Percentiles rank a stretch among this genome's conserved stretches.
Conservation (phyloP, 768 basidiomycete genomes). For the Coprinellus micaceus region DNA sequence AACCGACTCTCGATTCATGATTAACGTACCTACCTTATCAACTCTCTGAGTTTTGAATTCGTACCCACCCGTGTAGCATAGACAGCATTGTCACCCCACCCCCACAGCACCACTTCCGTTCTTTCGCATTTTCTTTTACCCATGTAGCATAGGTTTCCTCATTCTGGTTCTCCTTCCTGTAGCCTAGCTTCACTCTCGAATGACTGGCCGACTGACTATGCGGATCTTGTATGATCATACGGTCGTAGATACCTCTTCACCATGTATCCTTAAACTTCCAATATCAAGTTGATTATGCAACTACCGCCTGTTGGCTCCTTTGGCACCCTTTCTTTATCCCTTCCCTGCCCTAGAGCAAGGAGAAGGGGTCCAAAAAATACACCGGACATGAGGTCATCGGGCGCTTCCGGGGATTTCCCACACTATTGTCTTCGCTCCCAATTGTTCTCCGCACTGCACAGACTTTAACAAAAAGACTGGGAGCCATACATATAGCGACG, state of each 20-base stretch:
- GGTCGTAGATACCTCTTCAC: slow-evolving; percentile 1
- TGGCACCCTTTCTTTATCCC: too few relatives aligned
- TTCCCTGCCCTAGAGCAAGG: too few relatives aligned
- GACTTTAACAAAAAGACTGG: slow-evolving; percentile 5
- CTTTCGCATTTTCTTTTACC: not conserved
- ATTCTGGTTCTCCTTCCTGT: not conserved
- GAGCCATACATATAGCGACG: slow-evolving; percentile 10
- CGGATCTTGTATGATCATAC: too few relatives aligned
- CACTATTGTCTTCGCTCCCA: slow-evolving; percentile 7
- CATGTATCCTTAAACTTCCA: slow-evolving; percentile 1
- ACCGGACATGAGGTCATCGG: too few relatives aligned
- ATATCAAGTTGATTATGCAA: too few relatives aligned
- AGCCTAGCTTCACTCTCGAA: too few relatives aligned
- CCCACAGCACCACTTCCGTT: slow-evolving; percentile 3
- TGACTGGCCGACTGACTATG: too few relatives aligned
- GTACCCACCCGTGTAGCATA: slow-evolving; percentile 4
- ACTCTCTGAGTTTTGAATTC: not conserved
- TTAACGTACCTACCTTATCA: not conserved
- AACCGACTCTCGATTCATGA: not conserved
- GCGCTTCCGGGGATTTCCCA: slow-evolving; percentile 1
- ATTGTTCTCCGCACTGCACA: slow-evolving; percentile 8
- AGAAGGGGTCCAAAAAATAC: too few relatives aligned
- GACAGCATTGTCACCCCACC: not conserved
- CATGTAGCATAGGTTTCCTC: slow-evolving; percentile 1
- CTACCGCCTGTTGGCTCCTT: too few relatives aligned